Evolutionary conservation across 202 grass and related monocot genomes (phyloP).

Genomic region (Alloteropsis angusta): DNA sequence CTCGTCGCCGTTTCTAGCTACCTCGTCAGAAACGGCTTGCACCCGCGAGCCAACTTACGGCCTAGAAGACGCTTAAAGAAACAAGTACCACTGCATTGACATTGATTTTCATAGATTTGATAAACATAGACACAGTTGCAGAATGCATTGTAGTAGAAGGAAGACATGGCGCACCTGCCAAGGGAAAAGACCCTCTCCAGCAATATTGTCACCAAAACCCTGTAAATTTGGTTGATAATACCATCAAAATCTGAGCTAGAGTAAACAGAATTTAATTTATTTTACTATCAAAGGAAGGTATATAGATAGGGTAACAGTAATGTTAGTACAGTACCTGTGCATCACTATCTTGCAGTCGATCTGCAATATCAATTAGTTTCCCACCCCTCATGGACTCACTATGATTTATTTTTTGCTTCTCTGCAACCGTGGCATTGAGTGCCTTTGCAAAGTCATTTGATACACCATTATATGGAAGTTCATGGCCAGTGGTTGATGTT

Average conservation of each 20-base stretch:
- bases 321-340: constrained; percentile 41
- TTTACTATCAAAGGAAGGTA: constrained; percentile 4
- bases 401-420: constrained; percentile 69
- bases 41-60: background rate
- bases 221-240: constrained; percentile 35
- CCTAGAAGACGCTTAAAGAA: background rate
- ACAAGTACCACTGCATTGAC: background rate
- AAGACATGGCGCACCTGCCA: constrained; percentile 55
- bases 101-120: constrained; percentile 7
- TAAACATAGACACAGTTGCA: constrained; percentile 13
- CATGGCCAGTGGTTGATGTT: constrained; percentile 47
- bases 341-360: constrained; percentile 68
- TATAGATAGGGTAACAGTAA: constrained; percentile 9
- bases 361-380: constrained; percentile 55
- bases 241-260: background rate
- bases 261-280: constrained; percentile 16
- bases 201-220: constrained; percentile 73
- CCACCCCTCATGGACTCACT: constrained; percentile 44
- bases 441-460: constrained; percentile 59
- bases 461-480: constrained; percentile 29
- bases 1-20: background rate
- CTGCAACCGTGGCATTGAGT: constrained; percentile 52
- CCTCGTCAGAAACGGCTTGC: background rate
- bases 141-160: constrained; percentile 8
- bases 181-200: constrained; percentile 72